Base-by-base conservation (phyloP, 331 rosid genomes). In the Saraca asoca region DNA sequence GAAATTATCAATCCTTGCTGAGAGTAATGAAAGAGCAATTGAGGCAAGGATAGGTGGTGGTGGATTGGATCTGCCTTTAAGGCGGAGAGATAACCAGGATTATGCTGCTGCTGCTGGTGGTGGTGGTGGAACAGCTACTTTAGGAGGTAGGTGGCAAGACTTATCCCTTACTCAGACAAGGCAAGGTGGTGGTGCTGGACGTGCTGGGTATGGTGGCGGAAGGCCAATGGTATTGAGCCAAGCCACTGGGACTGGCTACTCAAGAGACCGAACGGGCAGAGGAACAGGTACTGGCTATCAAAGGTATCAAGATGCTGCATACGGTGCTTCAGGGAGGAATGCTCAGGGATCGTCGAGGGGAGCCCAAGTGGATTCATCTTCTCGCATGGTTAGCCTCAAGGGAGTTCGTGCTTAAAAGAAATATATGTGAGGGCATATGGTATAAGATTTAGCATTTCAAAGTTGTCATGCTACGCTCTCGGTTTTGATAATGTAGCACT, bases 1-100 rank as follows among this genome's bases (percentile, higher is more conserved):
- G 78, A 89, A 89, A 72, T 64, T 92, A 67, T 68, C 91, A 4
- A 76, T 85, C 66, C 77, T 92, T 45, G 89, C 89, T 0, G 95
- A 83, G 80, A 87, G 89, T 59, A 92, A 92, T 34, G 98, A 91
- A 68, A 88, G 98, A 62, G 98, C 96, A 18, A 63, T 64, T 6
- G 96, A 88, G 73, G 84, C 88, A 16, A 85, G 84, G 62, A 46
- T 83, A 9, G 97, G 97, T 4, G 90, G 91, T 5, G 94, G 97
- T 50, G 87, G 92, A 34, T 53, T 91, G 74, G 98, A 91, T 77
- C 78, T 89, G 54, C 91, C 91, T 59, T 15, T 51, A 51, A 86
- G 92, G 82, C 80, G 91, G 7, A 85, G 97, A 74, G 96, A 91
- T 58, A 67, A 65, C 72, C 95, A 89, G 76, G 95, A 88, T 54